These are phyloP conservation scores for Nakazawaea ambrosiae DNA, from an alignment of 805 yeast species.

Conservation along the genomic window DNA sequence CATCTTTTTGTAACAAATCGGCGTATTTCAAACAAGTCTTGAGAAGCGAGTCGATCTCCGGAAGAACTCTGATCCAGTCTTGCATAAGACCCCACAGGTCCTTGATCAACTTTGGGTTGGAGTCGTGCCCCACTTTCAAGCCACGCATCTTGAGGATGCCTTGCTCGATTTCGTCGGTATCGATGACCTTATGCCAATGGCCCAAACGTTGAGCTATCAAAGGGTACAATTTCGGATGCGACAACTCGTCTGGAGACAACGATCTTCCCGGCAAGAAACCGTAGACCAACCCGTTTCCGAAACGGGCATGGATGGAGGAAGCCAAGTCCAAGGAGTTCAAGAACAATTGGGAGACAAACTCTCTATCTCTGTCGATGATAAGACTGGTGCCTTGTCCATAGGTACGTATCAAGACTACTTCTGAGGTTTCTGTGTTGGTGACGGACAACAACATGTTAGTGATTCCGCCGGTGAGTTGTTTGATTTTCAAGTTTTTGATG, in stretches of 20 bases:
- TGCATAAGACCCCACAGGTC: slow-evolving; percentile 55
- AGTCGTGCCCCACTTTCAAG: slow-evolving; percentile 14
- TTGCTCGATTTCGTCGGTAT: slow-evolving; percentile 37
- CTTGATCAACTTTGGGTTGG: slow-evolving; percentile 24
- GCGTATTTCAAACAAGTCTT: slow-evolving; percentile 29
- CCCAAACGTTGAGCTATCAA: slow-evolving; percentile 62
- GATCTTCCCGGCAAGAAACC: slow-evolving; percentile 64
- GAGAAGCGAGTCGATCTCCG: slow-evolving; percentile 36
- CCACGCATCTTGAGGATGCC: slow-evolving; percentile 34
- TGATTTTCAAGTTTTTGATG: slow-evolving; percentile 25
- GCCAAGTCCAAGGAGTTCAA: slow-evolving; percentile 56
- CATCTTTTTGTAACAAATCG: slow-evolving; percentile 16
- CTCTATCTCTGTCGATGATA: slow-evolving; percentile 69
- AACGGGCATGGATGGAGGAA: slow-evolving; percentile 60
- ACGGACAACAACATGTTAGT: slow-evolving; percentile 54
- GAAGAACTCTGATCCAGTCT: slow-evolving; percentile 59
- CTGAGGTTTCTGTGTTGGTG: slow-evolving; percentile 21
- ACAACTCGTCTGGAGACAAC: slow-evolving; percentile 46
- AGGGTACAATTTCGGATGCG: slow-evolving; percentile 38
- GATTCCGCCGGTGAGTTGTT: slow-evolving; percentile 53
- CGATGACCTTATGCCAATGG: slow-evolving; percentile 56
- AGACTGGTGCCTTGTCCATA: slow-evolving; percentile 70
- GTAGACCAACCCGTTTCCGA: slow-evolving; percentile 67
- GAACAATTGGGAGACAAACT: slow-evolving; percentile 62
- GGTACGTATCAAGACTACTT: slow-evolving; percentile 52